These are phyloP conservation scores for Aureobasidium musti DNA, from an alignment of 2,329 filamentous ascomycete species.

Conservation along the genomic window DNA sequence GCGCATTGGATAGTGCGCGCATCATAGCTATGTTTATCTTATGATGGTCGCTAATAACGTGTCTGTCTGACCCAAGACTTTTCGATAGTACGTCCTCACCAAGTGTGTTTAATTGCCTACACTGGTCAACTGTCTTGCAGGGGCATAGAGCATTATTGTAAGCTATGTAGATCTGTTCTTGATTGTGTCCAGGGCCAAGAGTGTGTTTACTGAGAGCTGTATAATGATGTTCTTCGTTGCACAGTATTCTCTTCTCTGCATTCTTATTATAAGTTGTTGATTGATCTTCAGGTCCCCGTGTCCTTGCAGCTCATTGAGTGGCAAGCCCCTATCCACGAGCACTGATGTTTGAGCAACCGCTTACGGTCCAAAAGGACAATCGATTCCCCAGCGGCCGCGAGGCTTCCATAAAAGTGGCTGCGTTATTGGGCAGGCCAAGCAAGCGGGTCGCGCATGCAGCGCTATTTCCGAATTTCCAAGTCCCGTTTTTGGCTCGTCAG, in stretches of 20 bases:
- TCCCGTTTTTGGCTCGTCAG: slow-evolving; percentile 15
- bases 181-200: background rate
- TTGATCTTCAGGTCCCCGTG: background rate
- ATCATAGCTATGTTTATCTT: background rate
- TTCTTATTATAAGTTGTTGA: background rate
- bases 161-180: too few species aligned
- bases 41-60: slow-evolving; percentile 1
- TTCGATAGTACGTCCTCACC: background rate
- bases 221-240: background rate
- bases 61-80: background rate
- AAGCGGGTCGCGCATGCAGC: slow-evolving; percentile 4
- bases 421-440: slow-evolving; percentile 22
- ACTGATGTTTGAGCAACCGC: slow-evolving; percentile 5
- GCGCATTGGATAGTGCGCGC: slow-evolving; percentile 10
- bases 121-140: too few species aligned
- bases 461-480: slow-evolving; percentile 10
- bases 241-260: background rate
- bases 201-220: background rate
- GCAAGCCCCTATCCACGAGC: slow-evolving; percentile 4
- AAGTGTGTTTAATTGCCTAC: background rate
- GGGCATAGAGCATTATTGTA: too few species aligned
- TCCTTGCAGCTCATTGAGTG: background rate
- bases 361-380: background rate
- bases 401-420: slow-evolving; percentile 18
- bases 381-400: slow-evolving; percentile 16